A percentile compares a stretch with the other conserved stretches of the same genome.
Conservation (phyloP, 75 land plant species). For the Pinus albicaulis region DNA sequence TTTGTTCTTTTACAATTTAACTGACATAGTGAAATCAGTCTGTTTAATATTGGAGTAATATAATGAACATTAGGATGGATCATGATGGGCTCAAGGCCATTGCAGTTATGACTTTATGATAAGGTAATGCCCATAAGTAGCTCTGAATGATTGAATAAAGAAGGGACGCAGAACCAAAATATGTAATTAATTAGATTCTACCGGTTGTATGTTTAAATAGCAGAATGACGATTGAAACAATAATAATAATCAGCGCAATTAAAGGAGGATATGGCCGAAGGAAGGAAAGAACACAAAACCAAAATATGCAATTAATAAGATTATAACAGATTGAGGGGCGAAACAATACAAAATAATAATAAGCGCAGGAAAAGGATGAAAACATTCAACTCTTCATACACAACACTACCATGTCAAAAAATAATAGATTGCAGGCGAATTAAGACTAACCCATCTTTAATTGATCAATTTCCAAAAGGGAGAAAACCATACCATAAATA, state of each 20-base stretch:
- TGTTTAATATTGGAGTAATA: no score
- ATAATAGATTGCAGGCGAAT: no score
- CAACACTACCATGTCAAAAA: no score
- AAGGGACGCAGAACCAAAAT: background rate
- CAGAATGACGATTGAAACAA: background rate
- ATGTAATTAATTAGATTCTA: background rate
- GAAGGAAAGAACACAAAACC: background rate
- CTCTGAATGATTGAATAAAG: no score
- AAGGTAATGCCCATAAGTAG: no score
- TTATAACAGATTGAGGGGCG: background rate
- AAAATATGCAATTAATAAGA: background rate
- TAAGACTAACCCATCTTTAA: background rate
- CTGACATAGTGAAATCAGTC: no score
- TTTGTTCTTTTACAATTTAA: no score
- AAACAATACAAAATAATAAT: background rate
- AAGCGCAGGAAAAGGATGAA: background rate
- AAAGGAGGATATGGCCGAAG: background rate
- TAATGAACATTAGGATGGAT: background rate
- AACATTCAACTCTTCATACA: no score
- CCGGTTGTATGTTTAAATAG: background rate
- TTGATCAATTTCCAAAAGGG: background rate
- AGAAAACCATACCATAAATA: slow-evolving; percentile 44
- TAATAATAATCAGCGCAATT: background rate
- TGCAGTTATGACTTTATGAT: background rate
- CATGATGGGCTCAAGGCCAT: background rate